Evolutionary conservation across 2,329 filamentous ascomycete species (phyloP).

Genomic region (Trichophyton mentagrophytes): DNA sequence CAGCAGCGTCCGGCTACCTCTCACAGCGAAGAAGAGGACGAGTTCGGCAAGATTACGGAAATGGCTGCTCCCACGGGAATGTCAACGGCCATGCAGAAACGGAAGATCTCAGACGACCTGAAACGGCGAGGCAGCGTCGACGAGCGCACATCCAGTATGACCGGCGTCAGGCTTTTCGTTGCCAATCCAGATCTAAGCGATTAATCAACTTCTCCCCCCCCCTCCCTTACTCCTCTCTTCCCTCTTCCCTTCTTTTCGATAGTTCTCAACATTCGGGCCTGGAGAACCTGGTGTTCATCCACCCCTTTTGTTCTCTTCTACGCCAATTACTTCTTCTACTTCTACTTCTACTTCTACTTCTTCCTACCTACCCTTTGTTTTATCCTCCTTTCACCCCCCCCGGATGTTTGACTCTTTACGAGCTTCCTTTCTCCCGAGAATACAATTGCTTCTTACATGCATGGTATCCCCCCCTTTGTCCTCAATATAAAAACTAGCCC

Average conservation of each 20-base stretch:
- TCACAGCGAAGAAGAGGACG: slow-evolving; percentile 36
- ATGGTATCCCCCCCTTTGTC: background rate
- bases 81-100: slow-evolving; percentile 27
- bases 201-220: slow-evolving; percentile 10
- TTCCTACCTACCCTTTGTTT: background rate
- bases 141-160: slow-evolving; percentile 37
- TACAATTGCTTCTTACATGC: background rate
- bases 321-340: background rate
- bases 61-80: slow-evolving; percentile 36
- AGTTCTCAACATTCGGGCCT: background rate
- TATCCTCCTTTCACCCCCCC: background rate
- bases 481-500: background rate
- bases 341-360: background rate
- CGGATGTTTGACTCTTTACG: background rate
- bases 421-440: background rate
- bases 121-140: slow-evolving; percentile 37
- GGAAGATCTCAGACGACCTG: slow-evolving; percentile 33
- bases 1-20: slow-evolving; percentile 17
- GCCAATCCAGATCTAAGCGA: slow-evolving; percentile 38
- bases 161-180: slow-evolving; percentile 34
- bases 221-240: no score
- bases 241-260: background rate
- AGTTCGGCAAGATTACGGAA: slow-evolving; percentile 43
- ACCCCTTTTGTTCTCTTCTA: background rate
- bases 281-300: slow-evolving; percentile 1